Conservation (phyloP, 2,329 filamentous ascomycete genomes). For the Botrytis pseudocinerea region DNA sequence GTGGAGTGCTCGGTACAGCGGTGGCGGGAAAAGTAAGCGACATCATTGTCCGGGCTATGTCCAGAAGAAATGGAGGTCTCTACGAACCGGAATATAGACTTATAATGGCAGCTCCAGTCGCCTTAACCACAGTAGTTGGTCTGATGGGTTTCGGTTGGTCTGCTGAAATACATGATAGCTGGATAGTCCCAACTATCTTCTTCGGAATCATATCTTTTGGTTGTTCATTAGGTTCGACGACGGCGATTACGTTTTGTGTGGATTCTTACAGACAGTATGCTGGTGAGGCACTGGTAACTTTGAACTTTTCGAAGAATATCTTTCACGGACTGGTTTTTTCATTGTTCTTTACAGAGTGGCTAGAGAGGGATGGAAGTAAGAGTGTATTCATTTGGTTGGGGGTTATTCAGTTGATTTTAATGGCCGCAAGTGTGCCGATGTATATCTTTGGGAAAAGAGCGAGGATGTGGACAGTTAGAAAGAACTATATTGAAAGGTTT, state of each 20-base stretch:
- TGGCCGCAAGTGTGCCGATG: conserved; percentile 81
- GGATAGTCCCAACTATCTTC: conserved; percentile 92
- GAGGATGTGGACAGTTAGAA: conserved; percentile 90
- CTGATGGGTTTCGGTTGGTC: conserved; percentile 98
- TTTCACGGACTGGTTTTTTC: conserved; percentile 88
- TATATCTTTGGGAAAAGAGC: conserved; percentile 90
- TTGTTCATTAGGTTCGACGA: conserved; percentile 86
- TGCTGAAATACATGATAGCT: conserved; percentile 69
- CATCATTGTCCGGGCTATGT: conserved; percentile 78
- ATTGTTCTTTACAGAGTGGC: conserved; percentile 84
- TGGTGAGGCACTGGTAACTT: conserved; percentile 87
- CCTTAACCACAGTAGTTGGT: conserved; percentile 76
- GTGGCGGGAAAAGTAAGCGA: conserved; percentile 89
- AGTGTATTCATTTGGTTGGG: conserved; percentile 81
- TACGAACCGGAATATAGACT: conserved; percentile 95
- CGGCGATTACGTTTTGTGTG: conserved; percentile 89
- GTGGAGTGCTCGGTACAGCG: conserved; percentile 84
- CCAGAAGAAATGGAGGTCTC: conserved; percentile 82
- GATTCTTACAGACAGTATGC: conserved; percentile 93
- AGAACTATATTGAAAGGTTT: conserved; percentile 80
- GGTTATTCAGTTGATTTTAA: conserved; percentile 75
- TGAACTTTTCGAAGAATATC: conserved; percentile 94
- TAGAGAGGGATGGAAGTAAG: conserved; percentile 72
- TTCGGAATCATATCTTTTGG: conserved; percentile 92
- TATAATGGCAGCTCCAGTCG: conserved; percentile 81